A percentile compares a stretch with the other conserved stretches of the same genome.
Evolutionary conservation across 306 rosid species (phyloP).

Genomic region (Prunus fruticosa): DNA sequence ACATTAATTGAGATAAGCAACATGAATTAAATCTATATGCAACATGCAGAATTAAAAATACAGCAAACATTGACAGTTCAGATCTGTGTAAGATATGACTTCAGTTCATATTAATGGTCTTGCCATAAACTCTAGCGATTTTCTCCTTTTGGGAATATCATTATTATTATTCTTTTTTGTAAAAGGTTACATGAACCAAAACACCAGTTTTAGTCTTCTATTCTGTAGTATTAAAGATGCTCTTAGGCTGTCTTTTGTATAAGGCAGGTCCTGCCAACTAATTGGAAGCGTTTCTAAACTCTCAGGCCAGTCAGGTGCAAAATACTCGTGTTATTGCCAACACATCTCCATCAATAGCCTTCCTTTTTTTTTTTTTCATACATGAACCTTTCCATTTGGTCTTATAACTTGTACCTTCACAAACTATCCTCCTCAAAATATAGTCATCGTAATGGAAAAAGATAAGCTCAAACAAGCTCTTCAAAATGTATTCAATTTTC

Average conservation of each 20-base stretch:
- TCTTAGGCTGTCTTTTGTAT: neutral
- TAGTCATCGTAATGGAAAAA: neutral
- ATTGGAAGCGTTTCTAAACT: neutral
- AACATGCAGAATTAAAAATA: neutral
- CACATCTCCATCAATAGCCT: neutral
- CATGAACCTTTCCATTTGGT: neutral
- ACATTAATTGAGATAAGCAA: neutral
- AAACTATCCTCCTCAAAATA: neutral
- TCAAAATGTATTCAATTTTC: neutral
- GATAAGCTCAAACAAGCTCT: neutral
- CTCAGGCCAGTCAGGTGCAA: neutral
- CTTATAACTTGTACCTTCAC: neutral
- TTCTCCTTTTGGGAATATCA: neutral
- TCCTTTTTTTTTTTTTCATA: neutral
- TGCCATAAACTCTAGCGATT: neutral
- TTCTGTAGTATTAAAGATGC: neutral
- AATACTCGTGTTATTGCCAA: neutral
- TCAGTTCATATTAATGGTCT: neutral
- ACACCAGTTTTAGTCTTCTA: neutral
- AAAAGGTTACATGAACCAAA: neutral
- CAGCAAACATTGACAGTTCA: neutral
- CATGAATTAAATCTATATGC: neutral
- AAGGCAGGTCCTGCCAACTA: neutral
- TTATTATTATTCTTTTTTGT: neutral
- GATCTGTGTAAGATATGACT: neutral